Evolutionary conservation across 805 yeast species (phyloP).

Genomic region (Zygotorulaspora sp.): DNA sequence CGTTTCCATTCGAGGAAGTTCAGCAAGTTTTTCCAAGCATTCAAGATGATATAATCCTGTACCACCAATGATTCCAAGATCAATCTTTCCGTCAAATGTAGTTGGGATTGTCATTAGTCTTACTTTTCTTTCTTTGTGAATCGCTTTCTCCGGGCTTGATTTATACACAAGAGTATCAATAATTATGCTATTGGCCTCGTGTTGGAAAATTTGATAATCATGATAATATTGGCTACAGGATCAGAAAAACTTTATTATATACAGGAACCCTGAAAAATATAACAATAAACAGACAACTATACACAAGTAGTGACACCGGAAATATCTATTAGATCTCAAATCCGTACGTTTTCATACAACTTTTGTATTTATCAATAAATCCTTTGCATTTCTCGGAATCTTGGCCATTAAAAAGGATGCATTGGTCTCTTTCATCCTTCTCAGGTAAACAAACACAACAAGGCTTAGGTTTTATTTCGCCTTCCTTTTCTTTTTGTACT

Average conservation of each 20-base stretch:
- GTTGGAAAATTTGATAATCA: no score
- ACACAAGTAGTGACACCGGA: slow-evolving; percentile 1
- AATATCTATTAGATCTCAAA: slow-evolving; percentile 40
- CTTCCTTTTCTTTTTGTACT: slow-evolving; percentile 1
- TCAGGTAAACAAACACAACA: slow-evolving; percentile 93
- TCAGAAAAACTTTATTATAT: background rate
- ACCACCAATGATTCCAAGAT: slow-evolving; percentile 91
- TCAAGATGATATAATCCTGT: slow-evolving; percentile 93
- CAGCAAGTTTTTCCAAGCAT: slow-evolving; percentile 78
- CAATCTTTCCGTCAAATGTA: slow-evolving; percentile 40
- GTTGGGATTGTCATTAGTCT: slow-evolving; percentile 11
- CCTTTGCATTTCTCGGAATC: slow-evolving; percentile 72
- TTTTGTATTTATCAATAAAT: slow-evolving; percentile 66
- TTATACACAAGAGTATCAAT: background rate
- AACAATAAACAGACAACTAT: background rate
- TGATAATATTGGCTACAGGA: no score
- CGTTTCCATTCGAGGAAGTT: slow-evolving; percentile 66
- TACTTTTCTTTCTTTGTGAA: background rate
- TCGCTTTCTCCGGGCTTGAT: background rate
- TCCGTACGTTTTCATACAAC: slow-evolving; percentile 90
- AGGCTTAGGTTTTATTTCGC: slow-evolving; percentile 68
- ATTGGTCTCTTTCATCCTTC: slow-evolving; percentile 79
- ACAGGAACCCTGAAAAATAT: background rate
- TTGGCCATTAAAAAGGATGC: slow-evolving; percentile 75
- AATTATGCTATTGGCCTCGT: background rate